These are phyloP conservation scores for Candida coleopterorum DNA, from an alignment of 805 yeast species.

Conservation along the genomic window DNA sequence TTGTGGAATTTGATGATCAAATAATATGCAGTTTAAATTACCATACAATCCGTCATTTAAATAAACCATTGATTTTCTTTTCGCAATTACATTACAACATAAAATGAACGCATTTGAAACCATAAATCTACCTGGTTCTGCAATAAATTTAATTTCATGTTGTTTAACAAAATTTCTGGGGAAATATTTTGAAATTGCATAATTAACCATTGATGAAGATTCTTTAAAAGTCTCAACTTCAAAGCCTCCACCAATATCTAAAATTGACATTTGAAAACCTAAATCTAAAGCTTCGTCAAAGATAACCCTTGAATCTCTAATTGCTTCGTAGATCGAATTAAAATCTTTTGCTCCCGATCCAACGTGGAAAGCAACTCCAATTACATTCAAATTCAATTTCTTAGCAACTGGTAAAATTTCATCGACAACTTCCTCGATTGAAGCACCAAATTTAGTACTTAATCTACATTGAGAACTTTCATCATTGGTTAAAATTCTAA, in stretches of 20 bases:
- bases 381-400: constrained; percentile 56
- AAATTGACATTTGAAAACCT: constrained; percentile 41
- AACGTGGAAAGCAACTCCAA: constrained; percentile 91
- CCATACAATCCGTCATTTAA: constrained; percentile 95
- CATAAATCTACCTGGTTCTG: constrained; percentile 93
- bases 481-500: constrained; percentile 89
- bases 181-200: constrained; percentile 55
- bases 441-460: constrained; percentile 86
- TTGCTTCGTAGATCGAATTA: constrained; percentile 61
- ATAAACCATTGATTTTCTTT: constrained; percentile 73
- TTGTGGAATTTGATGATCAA: constrained; percentile 81
- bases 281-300: constrained; percentile 51
- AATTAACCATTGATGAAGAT: constrained; percentile 53
- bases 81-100: constrained; percentile 82
- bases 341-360: constrained; percentile 90
- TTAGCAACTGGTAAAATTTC: constrained; percentile 59
- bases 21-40: constrained; percentile 87
- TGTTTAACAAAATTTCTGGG: constrained; percentile 34
- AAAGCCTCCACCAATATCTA: constrained; percentile 96
- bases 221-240: constrained; percentile 55
- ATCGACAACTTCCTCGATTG: constrained; percentile 45
- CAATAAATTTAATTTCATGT: constrained; percentile 50
- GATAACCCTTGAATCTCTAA: constrained; percentile 61
- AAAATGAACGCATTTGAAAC: constrained; percentile 82
- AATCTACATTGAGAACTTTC: constrained; percentile 80